Percentiles rank a stretch among this genome's conserved stretches.
These are phyloP conservation scores for Penicillium maclennaniae DNA, from an alignment of 495 filamentous ascomycete genomes.

Conservation along the genomic window DNA sequence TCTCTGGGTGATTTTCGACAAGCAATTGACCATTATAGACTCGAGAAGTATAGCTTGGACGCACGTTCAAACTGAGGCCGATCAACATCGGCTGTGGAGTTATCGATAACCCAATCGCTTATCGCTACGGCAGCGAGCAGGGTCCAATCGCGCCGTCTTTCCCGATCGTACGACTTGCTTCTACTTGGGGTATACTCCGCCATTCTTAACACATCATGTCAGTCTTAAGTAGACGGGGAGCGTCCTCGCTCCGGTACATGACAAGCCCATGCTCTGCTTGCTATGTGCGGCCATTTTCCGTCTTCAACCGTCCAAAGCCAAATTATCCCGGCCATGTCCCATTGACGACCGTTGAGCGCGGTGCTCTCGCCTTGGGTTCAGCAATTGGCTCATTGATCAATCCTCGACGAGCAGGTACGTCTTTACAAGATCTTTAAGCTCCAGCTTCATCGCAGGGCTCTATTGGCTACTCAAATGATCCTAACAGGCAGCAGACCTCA, in stretches of 20 bases:
- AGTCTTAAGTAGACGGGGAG: slow-evolving; percentile 25
- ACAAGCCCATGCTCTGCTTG: slow-evolving; percentile 5
- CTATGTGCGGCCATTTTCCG: slow-evolving; percentile 56
- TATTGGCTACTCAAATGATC: neutral
- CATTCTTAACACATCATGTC: slow-evolving; percentile 27
- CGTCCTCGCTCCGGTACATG: slow-evolving; percentile 19
- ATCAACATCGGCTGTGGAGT: slow-evolving; percentile 8
- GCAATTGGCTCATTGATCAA: slow-evolving; percentile 75
- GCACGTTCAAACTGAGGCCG: neutral
- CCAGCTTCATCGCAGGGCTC: neutral
- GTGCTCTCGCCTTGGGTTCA: slow-evolving; percentile 75
- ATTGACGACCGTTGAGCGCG: slow-evolving; percentile 71
- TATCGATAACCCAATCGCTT: slow-evolving; percentile 24
- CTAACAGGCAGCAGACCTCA: slow-evolving; percentile 62
- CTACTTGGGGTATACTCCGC: neutral
- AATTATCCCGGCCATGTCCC: slow-evolving; percentile 89
- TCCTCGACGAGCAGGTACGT: slow-evolving; percentile 68
- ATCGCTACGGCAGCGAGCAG: slow-evolving; percentile 27
- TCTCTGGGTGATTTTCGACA: neutral
- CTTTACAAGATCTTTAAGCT: neutral
- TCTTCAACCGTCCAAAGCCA: slow-evolving; percentile 69
- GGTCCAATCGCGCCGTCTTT: slow-evolving; percentile 18
- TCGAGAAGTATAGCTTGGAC: neutral
- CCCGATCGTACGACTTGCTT: slow-evolving; percentile 28
- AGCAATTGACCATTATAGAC: neutral